These are phyloP conservation scores for Prasinococcaceae sp. DNA, from an alignment of 139 green algal species.

Conservation along the genomic window DNA sequence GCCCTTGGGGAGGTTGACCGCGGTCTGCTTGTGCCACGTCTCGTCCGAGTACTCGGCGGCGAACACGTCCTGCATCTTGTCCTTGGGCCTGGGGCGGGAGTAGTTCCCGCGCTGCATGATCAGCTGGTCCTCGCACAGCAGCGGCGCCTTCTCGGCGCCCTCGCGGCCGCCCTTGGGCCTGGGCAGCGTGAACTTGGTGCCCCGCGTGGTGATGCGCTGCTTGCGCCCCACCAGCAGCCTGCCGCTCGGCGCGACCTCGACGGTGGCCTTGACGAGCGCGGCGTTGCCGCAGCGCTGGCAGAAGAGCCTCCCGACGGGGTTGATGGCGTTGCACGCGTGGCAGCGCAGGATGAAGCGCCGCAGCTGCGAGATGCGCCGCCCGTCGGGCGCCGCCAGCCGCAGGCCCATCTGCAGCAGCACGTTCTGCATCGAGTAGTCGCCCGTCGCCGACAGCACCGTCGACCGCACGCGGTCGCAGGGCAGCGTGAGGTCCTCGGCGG, in stretches of 20 bases:
- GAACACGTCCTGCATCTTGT: conserved; percentile 45
- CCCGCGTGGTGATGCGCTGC: conserved; percentile 59
- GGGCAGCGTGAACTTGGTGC: conserved; percentile 73
- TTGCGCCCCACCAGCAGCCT: conserved; percentile 56
- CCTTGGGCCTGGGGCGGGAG: no score
- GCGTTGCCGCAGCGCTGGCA: conserved; percentile 83
- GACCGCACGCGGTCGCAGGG: conserved; percentile 1
- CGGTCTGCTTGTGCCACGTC: conserved; percentile 41
- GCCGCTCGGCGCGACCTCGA: conserved; percentile 45
- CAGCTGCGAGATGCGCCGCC: conserved; percentile 48
- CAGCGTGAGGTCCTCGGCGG: not conserved
- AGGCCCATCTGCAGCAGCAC: conserved; percentile 58
- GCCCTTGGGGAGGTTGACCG: not conserved
- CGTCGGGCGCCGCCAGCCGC: conserved; percentile 47
- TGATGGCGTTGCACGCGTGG: conserved; percentile 44
- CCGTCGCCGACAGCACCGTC: conserved; percentile 57
- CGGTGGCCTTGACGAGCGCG: conserved; percentile 62
- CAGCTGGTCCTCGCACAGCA: conserved; percentile 80
- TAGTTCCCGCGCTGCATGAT: conserved; percentile 31
- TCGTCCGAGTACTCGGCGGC: conserved; percentile 48
- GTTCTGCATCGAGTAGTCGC: conserved; percentile 96
- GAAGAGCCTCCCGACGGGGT: conserved; percentile 54
- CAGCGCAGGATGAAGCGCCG: conserved; percentile 59
- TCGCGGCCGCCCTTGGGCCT: conserved; percentile 61
- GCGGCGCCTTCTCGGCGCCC: conserved; percentile 42